Evolutionary conservation across 768 basidiomycete genomes (phyloP).

Genomic region (Tricholoma sp.): DNA sequence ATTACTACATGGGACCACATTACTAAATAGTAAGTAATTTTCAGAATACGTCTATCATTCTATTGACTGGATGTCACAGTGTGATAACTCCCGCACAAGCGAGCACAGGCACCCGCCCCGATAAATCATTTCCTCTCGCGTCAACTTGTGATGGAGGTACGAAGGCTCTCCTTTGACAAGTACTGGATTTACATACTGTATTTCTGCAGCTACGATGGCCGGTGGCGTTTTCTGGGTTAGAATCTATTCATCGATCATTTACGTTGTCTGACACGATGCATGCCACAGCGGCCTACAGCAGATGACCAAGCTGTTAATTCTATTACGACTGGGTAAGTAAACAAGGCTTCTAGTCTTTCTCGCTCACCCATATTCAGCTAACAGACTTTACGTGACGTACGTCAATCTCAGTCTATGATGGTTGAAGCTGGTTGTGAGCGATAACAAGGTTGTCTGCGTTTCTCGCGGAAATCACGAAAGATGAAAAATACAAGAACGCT

Average conservation of each 20-base stretch:
- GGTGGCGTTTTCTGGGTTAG: constrained; percentile 54
- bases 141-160: constrained; percentile 40
- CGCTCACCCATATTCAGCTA: constrained; percentile 3
- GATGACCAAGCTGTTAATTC: constrained; percentile 43
- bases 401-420: not conserved
- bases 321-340: constrained; percentile 42
- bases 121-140: constrained; percentile 36
- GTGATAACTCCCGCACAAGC: constrained; percentile 39
- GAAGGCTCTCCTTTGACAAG: too few relatives aligned
- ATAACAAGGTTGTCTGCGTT: constrained; percentile 39
- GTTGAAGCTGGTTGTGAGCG: not conserved
- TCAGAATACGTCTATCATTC: too few relatives aligned
- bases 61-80: constrained; percentile 17
- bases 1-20: constrained; percentile 46
- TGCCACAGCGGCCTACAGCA: constrained; percentile 34
- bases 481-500: constrained; percentile 41
- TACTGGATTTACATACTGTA: constrained; percentile 4
- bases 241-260: not conserved
- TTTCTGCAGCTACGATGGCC: constrained; percentile 38
- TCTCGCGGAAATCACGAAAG: constrained; percentile 40
- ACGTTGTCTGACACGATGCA: not conserved
- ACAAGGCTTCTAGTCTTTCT: too few relatives aligned
- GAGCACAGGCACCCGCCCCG: constrained; percentile 28
- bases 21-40: constrained; percentile 34
- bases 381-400: constrained; percentile 13